Evolutionary conservation across 2,329 filamentous ascomycete genomes (phyloP), one percentile per base, ranked within the genome.

Genomic region (Monosporascus sp.): DNA sequence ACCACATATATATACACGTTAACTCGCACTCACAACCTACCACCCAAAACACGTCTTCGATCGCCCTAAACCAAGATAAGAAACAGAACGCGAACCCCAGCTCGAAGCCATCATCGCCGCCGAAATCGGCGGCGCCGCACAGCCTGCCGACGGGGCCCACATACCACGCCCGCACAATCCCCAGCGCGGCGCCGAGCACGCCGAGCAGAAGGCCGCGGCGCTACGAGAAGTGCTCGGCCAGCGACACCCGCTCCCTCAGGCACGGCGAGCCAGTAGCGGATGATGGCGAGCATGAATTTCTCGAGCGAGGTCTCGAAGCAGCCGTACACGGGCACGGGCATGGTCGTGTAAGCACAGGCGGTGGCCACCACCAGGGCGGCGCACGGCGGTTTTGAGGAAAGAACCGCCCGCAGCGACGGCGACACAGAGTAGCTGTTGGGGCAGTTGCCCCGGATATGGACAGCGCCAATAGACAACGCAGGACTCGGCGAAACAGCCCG

Each of bases 341-440:
- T 84, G 24, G 80, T 86, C 58, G 88, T 79, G 67, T 87, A 88
- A 24, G 83, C 75, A 7, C 26, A 26, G 35, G 77, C 74, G 0
- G 85, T 86, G 37, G 75, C 83, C 46, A 87, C 63, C 44, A 80
- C 73, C 0, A 88, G 2, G 87, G 82, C 1, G 87, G 87, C 0
- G 89, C 76, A 43, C 73, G 75, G 62, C 50, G 55, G 45, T 6
- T 1, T 27, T 14, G 78, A 9, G 77, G 78, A 5, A 5, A 50
- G 89, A 37, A 90, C 70, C 16, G 88, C 80, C 65, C 89, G 86
- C 38, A 88, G 75, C 14, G 82, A 85, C 40, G 90, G 75, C 6
- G 81, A 79, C 48, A 85, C 80, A n/a, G 84, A 88, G 75, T 91
- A 91, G 68, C 87, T 82, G 66, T 87, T 88, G 5, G 85, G 85